Base-by-base conservation (phyloP, 148 eudicot genomes). In the Rhododendron simsii region DNA sequence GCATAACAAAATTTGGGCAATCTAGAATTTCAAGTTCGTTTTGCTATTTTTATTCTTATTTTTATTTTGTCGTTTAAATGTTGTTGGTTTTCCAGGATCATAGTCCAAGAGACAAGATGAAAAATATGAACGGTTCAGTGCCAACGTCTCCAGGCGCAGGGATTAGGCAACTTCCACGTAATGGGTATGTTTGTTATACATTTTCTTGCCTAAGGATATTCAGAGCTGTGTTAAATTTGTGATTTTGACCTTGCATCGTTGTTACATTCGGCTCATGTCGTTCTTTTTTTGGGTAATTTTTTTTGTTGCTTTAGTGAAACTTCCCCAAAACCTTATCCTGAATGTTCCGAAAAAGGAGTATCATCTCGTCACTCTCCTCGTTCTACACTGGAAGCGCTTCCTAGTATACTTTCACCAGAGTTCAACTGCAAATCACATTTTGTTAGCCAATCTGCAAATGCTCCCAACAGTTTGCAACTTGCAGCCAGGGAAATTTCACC, bases 331-430 rank as follows among this genome's bases (percentile, higher is more conserved):
- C 69, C 90, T 90, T 86, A 85, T 89, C 85, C 86, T 79, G 91
- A 88, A 80, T 84, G 87, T 67, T 79, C 88, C 15, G 92, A 87
- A 61, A 39, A 16, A 81, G 85, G 82, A 69, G 57, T 48, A 84
- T 80, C 63, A 71, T 65, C 87, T 30, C 87, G 59, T 28, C 91
- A 85, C 75, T 91, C 93, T 21, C 91, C 93, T 53, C 87, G 85
- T 81, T 92, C 93, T 39, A 88, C 89, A 16, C 92, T 92, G 55
- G 92, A 93, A 81, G 86, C 89, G 23, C 81, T 90, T 87, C 90
- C 94, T 13, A 80, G 84, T 78, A 28, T 59, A 35, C 82, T 85
- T 50, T 90, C 91, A 16, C 84, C 84, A 15, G 87, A 87, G 61
- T 59, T 87, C 11, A 85, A 73, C 47, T 77, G 59, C 83, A 51